A percentile compares a stretch with the other conserved stretches of the same genome.
Evolutionary conservation across 1,284 basidiomycete species (phyloP).

Genomic region (Gomphus sp.): DNA sequence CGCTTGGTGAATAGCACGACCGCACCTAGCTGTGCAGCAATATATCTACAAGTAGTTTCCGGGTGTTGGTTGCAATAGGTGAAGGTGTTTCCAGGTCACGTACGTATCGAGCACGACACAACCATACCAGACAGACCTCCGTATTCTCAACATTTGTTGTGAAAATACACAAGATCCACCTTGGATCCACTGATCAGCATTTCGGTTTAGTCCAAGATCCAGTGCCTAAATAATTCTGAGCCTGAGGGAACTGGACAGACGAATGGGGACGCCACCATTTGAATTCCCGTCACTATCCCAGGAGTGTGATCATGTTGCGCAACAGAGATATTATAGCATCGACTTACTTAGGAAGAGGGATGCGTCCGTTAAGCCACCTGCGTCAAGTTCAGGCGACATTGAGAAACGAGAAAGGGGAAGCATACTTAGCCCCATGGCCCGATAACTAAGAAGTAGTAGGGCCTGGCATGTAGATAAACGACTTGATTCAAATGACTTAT

Average conservation of each 20-base stretch:
- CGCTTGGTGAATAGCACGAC: neutral
- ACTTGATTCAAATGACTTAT: neutral
- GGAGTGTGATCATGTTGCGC: neutral
- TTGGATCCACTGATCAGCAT: slow-evolving; percentile 1
- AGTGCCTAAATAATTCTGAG: neutral
- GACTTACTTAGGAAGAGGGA: neutral
- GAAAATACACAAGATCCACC: neutral
- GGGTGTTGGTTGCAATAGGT: neutral
- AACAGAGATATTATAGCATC: neutral
- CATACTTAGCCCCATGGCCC: slow-evolving; percentile 2
- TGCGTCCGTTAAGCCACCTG: neutral
- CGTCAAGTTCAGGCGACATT: neutral
- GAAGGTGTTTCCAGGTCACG: neutral
- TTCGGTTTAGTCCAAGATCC: slow-evolving; percentile 2
- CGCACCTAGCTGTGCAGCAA: slow-evolving; percentile 1
- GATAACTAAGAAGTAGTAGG: neutral
- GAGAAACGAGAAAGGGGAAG: neutral
- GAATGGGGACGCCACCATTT: neutral
- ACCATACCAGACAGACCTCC: slow-evolving; percentile 3
- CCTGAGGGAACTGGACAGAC: neutral
- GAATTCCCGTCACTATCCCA: neutral
- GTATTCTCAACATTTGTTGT: neutral
- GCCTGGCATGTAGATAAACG: slow-evolving; percentile 2
- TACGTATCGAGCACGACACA: neutral
- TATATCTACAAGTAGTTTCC: neutral